phyloP scores from a whole-genome alignment of 345 rosid genomes.

The Mangifera indica region DNA sequence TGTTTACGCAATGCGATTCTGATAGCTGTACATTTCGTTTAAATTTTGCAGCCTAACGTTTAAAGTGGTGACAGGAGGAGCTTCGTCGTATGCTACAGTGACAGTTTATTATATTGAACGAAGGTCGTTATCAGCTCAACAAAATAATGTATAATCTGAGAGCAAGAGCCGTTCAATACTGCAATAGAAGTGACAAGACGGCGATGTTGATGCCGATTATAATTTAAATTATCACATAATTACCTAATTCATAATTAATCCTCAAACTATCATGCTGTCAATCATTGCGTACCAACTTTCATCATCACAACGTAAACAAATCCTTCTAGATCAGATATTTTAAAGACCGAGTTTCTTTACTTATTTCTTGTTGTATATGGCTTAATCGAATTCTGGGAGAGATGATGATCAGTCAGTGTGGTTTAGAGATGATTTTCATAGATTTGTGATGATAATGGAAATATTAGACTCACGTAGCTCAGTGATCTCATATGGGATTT shows the following conservation, averaged over 20 bases:
- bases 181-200: not conserved
- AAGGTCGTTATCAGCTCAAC: not conserved
- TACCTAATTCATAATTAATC: not conserved
- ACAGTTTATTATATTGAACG: not conserved
- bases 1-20: not conserved
- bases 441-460: too few relatives aligned
- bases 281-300: not conserved
- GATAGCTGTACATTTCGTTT: constrained; percentile 13
- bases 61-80: not conserved
- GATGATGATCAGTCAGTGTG: too few relatives aligned
- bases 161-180: not conserved
- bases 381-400: too few relatives aligned
- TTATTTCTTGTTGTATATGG: too few relatives aligned
- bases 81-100: not conserved
- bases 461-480: too few relatives aligned
- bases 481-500: too few relatives aligned
- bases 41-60: not conserved
- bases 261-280: too few relatives aligned
- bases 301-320: not conserved
- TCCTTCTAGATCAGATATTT: too few relatives aligned
- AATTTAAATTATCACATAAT: not conserved
- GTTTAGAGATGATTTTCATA: too few relatives aligned
- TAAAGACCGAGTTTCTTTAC: too few relatives aligned
- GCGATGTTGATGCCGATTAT: not conserved
- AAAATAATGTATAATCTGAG: not conserved